Conservation (phyloP, 768 basidiomycete genomes). For the Mycena alexandri region DNA sequence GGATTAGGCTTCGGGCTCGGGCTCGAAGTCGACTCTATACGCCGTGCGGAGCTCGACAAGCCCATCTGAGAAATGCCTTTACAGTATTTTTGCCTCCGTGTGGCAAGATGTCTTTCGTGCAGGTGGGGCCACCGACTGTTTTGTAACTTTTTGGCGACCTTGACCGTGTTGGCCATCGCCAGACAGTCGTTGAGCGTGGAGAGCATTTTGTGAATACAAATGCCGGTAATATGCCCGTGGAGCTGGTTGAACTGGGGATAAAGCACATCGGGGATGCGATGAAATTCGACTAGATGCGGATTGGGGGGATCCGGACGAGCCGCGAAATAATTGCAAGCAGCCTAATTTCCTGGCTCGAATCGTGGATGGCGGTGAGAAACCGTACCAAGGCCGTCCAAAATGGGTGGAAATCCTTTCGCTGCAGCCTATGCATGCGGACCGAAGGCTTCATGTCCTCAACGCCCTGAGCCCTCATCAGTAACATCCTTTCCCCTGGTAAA, state of each 20-base stretch:
- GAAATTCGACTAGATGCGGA: conserved; percentile 5
- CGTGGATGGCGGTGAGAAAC: conserved; percentile 12
- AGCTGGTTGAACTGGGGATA: conserved; percentile 5
- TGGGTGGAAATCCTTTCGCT: conserved; percentile 12
- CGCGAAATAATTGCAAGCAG: conserved; percentile 3
- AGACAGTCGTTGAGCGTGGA: conserved; percentile 7
- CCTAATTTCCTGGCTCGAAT: neutral
- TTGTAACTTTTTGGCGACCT: neutral
- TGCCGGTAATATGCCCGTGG: neutral
- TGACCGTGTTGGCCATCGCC: conserved; percentile 14
- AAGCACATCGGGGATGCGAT: conserved; percentile 1
- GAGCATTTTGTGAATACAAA: conserved; percentile 23
- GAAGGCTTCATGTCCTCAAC: conserved; percentile 1
- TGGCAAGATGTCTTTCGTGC: neutral
- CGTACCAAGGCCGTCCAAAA: conserved; percentile 13
- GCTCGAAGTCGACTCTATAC: no score
- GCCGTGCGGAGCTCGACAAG: no score
- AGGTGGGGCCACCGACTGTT: conserved; percentile 12
- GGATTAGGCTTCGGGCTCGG: no score
- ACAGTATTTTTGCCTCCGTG: no score
- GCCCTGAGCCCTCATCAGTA: neutral
- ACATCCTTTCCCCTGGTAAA: neutral
- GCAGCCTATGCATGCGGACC: conserved; percentile 11
- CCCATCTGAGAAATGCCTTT: no score
- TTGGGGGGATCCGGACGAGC: neutral